Evolutionary conservation across 495 filamentous ascomycete genomes (phyloP).

Genomic region (Emericellopsis terricola): DNA sequence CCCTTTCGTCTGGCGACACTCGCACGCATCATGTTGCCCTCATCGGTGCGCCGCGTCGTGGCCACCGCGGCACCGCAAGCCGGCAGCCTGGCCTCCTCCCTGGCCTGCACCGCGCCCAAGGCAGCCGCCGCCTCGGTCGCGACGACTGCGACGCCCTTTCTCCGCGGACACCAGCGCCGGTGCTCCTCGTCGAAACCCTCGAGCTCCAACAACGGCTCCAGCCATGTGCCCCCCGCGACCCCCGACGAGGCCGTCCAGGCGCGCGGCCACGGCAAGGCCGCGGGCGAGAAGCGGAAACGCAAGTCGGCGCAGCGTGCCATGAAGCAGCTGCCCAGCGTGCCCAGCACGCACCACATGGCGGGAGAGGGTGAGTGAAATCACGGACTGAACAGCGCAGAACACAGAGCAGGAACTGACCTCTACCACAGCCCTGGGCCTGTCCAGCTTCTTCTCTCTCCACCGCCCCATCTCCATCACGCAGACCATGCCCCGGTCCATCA

Average conservation of each 20-base stretch:
- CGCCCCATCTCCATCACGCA: conserved; percentile 79
- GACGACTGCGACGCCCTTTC: conserved; percentile 11
- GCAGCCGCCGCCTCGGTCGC: conserved; percentile 10
- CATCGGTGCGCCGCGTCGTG: conserved; percentile 3
- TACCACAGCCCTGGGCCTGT: conserved; percentile 66
- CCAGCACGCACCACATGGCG: conserved; percentile 62
- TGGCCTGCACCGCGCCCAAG: conserved; percentile 17
- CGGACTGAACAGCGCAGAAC: no score
- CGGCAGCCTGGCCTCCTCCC: conserved; percentile 17
- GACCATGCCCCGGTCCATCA: conserved; percentile 53
- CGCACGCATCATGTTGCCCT: conserved; percentile 1
- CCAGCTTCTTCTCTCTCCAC: conserved; percentile 91
- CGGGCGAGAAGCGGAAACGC: conserved; percentile 26
- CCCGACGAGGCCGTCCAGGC: conserved; percentile 18
- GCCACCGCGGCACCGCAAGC: conserved; percentile 5
- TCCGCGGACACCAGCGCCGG: conserved; percentile 24
- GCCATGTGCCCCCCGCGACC: conserved; percentile 23
- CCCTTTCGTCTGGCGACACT: conserved; percentile 3
- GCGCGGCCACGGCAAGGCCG: conserved; percentile 12
- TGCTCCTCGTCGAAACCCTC: conserved; percentile 41
- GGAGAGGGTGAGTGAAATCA: conserved; percentile 45
- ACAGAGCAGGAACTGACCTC: no score
- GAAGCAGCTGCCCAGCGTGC: conserved; percentile 55
- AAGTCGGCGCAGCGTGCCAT: conserved; percentile 16
- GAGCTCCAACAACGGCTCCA: conserved; percentile 31